Percentiles rank a stretch among this genome's conserved stretches.
These are phyloP conservation scores for Chrysosporium keratinophilum DNA, from an alignment of 2,329 filamentous ascomycete species.

Conservation along the genomic window DNA sequence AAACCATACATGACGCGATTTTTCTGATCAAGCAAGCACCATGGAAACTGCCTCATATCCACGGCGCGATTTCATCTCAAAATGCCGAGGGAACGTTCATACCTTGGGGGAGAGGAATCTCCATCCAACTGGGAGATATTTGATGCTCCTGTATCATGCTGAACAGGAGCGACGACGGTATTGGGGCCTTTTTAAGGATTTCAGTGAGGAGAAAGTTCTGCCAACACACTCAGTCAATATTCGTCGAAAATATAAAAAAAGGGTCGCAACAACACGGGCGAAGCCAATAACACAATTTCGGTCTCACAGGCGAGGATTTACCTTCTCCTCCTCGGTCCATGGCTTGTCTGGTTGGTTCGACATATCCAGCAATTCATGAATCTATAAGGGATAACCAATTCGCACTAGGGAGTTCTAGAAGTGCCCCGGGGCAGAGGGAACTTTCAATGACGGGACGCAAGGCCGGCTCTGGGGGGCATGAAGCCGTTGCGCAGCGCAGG, in stretches of 20 bases:
- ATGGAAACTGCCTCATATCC: neutral
- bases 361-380: slow-evolving; percentile 29
- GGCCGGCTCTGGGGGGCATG: neutral
- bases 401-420: slow-evolving; percentile 5
- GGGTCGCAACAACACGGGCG: neutral
- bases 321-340: slow-evolving; percentile 40
- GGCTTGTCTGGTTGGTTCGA: slow-evolving; percentile 34
- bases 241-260: neutral
- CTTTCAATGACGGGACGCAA: neutral
- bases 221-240: slow-evolving; percentile 5
- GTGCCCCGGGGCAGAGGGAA: neutral
- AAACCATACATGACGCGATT: neutral
- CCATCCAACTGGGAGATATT: slow-evolving; percentile 30
- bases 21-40: neutral
- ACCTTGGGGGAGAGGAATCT: slow-evolving; percentile 38
- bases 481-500: neutral
- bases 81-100: slow-evolving; percentile 15
- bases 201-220: slow-evolving; percentile 35
- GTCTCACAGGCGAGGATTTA: slow-evolving; percentile 18
- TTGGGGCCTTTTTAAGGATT: slow-evolving; percentile 32
- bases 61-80: neutral
- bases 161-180: slow-evolving; percentile 29
- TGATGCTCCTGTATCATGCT: slow-evolving; percentile 31
- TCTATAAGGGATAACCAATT: slow-evolving; percentile 1
- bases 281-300: neutral